A percentile compares a stretch with the other conserved stretches of the same genome.
These are phyloP conservation scores for Podospora bellae-mahoneyi DNA, from an alignment of 495 filamentous ascomycete genomes.

Conservation along the genomic window DNA sequence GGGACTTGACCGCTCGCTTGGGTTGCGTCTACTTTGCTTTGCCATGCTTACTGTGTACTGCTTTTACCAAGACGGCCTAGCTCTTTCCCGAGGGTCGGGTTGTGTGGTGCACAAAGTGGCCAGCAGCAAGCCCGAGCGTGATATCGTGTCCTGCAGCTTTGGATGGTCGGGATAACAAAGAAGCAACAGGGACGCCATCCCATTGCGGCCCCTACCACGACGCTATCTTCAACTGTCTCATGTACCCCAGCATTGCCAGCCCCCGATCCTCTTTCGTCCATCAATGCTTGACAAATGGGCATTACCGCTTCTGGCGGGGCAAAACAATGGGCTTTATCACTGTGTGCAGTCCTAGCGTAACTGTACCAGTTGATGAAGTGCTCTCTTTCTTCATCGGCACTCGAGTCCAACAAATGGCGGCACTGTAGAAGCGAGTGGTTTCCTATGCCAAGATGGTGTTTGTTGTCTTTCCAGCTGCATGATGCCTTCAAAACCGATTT, in stretches of 20 bases:
- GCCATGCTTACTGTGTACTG: background rate
- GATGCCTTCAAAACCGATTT: background rate
- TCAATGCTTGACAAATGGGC: conserved; percentile 14
- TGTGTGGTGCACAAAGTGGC: background rate
- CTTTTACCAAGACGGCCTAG: background rate
- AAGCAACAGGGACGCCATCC: background rate
- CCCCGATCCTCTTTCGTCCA: background rate
- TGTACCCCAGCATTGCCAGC: conserved; percentile 9
- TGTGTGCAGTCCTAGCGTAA: background rate
- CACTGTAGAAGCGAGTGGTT: conserved; percentile 4
- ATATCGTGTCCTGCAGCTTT: background rate
- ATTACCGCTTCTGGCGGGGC: conserved; percentile 13
- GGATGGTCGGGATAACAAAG: background rate
- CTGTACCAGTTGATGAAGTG: background rate
- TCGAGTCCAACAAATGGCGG: conserved; percentile 11
- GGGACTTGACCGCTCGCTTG: background rate
- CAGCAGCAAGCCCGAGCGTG: background rate
- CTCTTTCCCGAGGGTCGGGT: background rate
- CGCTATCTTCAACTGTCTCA: conserved; percentile 12
- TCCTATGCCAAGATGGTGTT: conserved; percentile 8
- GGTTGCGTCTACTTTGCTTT: background rate
- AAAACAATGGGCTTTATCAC: background rate
- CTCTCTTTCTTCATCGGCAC: conserved; percentile 1
- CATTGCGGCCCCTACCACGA: background rate
- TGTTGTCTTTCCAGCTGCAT: background rate